Conservation (phyloP, 2,329 filamentous ascomycete species). For the Aspergillus sp. region DNA sequence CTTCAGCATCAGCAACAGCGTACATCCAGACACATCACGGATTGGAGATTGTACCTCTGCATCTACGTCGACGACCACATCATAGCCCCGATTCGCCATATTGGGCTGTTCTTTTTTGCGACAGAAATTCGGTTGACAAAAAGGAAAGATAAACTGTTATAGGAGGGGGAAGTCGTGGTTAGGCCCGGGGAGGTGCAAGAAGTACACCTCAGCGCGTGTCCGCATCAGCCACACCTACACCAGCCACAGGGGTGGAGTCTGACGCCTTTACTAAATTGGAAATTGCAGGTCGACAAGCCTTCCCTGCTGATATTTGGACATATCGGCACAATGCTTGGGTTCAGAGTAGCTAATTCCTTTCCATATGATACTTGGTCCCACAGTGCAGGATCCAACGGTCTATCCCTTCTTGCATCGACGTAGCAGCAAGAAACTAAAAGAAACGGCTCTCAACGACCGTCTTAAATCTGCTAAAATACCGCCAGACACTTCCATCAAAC, state of each 20-base stretch:
- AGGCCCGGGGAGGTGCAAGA: constrained; percentile 17
- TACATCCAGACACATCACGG: neutral
- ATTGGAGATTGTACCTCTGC: constrained; percentile 59
- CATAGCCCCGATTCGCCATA: constrained; percentile 83
- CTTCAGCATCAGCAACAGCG: neutral
- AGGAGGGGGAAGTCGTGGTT: constrained; percentile 7
- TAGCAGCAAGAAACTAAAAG: neutral
- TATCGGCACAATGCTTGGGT: neutral
- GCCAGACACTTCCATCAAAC: constrained; percentile 27
- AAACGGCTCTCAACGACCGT: constrained; percentile 9
- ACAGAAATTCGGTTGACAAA: constrained; percentile 4
- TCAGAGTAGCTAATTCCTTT: neutral
- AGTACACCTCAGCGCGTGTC: constrained; percentile 24
- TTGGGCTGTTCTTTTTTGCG: constrained; percentile 14
- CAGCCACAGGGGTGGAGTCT: constrained; percentile 1
- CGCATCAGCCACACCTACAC: constrained; percentile 1
- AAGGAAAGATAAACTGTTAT: constrained; percentile 7
- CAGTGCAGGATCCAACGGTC: neutral
- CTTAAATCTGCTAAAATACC: constrained; percentile 23
- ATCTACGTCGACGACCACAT: constrained; percentile 96
- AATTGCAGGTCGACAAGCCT: too few relatives aligned
- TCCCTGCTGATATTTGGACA: neutral
- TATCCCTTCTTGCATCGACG: neutral
- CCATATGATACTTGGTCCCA: neutral
- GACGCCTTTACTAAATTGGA: too few relatives aligned